Base-by-base conservation (phyloP, 306 rosid species). In the Abrus pulchellus region DNA sequence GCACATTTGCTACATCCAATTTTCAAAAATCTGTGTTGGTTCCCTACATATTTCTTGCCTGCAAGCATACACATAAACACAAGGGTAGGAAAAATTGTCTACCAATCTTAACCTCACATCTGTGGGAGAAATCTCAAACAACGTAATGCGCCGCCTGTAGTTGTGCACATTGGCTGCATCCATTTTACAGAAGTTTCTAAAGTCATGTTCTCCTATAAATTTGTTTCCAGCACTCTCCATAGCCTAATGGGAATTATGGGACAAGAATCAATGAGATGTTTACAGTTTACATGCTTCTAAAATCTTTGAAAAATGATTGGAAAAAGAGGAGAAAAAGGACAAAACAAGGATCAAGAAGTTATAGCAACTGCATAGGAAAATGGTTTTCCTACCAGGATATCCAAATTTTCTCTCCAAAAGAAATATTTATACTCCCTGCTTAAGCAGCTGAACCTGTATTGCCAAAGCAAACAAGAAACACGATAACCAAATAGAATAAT, bases 181-280 rank as follows among this genome's bases (percentile, higher is more conserved):
- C 98, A 94, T 94, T 86, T 94, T 94, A 80, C 98, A 94, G 76
- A 94, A 94, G 81, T 94, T 94, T 83, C 97, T 86, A 81, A 93
- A 94, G 92, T 94, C 97, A 75, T 94, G 95, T 85, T 93, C 97
- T 14, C 97, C 99, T 47, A 89, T 38, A 70, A 93, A 81, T 82
- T 91, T 94, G 77, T 63, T 81, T 50, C 94, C 92, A 48, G 95
- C 97, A 40, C 59, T 89, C 86, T 88, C 95, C 97, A 94, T 90
- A 14, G 90, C 92, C 99, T 94, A 86, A 79, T 81, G 75, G 78
- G 85, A 81, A 97, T 94, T 85, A 79, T 81, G 75, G 78, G 85
- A 81, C 68, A 86, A 11, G 65, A 84, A 70, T 67, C 76, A 82
- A 64, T 44, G 75, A 68, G 36, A 45, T 49, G 32, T 72, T 49